These are phyloP conservation scores for Penicillium pancosmium DNA, from an alignment of 495 filamentous ascomycete species.

Conservation along the genomic window DNA sequence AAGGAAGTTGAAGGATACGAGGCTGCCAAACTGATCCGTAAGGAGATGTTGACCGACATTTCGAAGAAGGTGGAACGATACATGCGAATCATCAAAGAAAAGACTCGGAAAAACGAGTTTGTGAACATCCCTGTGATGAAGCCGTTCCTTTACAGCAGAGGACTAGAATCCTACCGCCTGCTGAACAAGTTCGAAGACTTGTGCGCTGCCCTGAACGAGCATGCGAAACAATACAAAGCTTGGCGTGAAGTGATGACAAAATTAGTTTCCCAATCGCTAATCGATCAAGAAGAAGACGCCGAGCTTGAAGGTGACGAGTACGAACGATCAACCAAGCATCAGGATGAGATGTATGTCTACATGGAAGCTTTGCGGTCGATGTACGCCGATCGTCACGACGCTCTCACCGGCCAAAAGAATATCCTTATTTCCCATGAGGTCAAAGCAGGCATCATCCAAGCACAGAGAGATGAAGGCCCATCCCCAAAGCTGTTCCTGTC, in stretches of 20 bases:
- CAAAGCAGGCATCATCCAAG: slow-evolving; percentile 56
- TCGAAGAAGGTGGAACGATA: slow-evolving; percentile 53
- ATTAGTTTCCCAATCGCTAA: slow-evolving; percentile 70
- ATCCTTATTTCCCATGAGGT: slow-evolving; percentile 79
- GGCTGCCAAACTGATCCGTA: slow-evolving; percentile 71
- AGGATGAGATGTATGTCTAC: slow-evolving; percentile 85
- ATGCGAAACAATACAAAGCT: slow-evolving; percentile 67
- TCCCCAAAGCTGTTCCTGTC: slow-evolving; percentile 69
- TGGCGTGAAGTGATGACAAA: slow-evolving; percentile 74
- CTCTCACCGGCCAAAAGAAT: slow-evolving; percentile 74
- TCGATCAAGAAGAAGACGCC: slow-evolving; percentile 73
- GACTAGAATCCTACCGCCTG: slow-evolving; percentile 62
- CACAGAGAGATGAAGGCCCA: slow-evolving; percentile 65
- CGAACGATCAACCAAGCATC: slow-evolving; percentile 79
- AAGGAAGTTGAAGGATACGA: slow-evolving; percentile 75
- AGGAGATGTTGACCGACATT: slow-evolving; percentile 65
- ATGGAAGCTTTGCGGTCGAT: slow-evolving; percentile 73
- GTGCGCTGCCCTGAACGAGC: slow-evolving; percentile 61
- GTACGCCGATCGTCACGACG: slow-evolving; percentile 76
- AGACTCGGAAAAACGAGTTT: slow-evolving; percentile 53
- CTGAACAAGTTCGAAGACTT: slow-evolving; percentile 60
- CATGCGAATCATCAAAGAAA: slow-evolving; percentile 48
- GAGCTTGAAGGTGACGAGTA: slow-evolving; percentile 89
- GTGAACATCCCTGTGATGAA: slow-evolving; percentile 64
- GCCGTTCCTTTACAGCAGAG: slow-evolving; percentile 51